Conservation (phyloP, 1,284 basidiomycete genomes). For the Moniliella sp. region DNA sequence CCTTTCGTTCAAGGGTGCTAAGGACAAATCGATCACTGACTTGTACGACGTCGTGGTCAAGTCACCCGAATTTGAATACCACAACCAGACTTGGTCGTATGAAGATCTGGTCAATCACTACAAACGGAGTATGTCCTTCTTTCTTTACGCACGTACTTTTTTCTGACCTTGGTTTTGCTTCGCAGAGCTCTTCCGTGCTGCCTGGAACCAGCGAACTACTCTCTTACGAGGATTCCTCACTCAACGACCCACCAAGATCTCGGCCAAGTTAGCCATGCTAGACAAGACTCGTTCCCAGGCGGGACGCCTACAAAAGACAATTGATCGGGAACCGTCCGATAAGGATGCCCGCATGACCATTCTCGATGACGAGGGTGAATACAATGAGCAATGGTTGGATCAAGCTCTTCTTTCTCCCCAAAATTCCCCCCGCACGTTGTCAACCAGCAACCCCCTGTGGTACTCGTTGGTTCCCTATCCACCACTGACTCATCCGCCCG, state of each 20-base stretch:
- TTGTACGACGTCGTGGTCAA: constrained; percentile 40
- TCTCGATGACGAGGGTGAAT: no score
- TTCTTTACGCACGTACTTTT: background rate
- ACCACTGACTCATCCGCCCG: no score
- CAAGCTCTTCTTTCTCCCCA: no score
- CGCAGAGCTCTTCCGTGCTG: constrained; percentile 22
- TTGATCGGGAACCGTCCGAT: no score
- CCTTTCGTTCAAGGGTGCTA: constrained; percentile 39
- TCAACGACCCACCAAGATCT: background rate
- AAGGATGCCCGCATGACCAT: no score
- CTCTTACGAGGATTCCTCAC: constrained; percentile 20
- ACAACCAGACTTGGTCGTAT: constrained; percentile 60
- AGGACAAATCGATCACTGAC: constrained; percentile 35
- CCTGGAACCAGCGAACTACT: constrained; percentile 25
- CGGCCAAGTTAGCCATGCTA: background rate
- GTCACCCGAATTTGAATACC: constrained; percentile 48
- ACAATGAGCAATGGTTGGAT: no score
- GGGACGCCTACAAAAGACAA: no score
- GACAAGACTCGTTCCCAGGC: constrained; percentile 7
- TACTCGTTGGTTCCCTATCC: no score
- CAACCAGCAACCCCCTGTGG: no score
- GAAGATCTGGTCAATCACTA: constrained; percentile 22
- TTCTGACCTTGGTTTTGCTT: background rate
- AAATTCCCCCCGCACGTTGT: no score
- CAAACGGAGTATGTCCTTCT: constrained; percentile 7